phyloP scores from a whole-genome alignment of 2,329 filamentous ascomycete species.

The Penicillium sp. region DNA sequence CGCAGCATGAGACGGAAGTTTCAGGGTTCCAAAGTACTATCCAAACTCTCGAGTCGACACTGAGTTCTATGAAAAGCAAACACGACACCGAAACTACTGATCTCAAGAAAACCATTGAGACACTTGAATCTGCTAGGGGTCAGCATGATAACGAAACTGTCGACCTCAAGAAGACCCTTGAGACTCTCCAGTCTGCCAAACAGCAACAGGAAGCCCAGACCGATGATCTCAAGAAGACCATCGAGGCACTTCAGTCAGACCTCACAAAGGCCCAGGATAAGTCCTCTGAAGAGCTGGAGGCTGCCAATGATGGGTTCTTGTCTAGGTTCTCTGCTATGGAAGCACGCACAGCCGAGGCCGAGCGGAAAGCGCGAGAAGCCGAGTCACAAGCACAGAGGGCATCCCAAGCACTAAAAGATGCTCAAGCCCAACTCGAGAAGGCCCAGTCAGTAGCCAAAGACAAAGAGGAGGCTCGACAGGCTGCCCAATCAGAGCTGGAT shows the following conservation, averaged over 20 bases:
- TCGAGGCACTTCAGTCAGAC: constrained; percentile 55
- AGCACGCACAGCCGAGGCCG: constrained; percentile 48
- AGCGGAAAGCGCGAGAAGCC: constrained; percentile 27
- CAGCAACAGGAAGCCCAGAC: constrained; percentile 50
- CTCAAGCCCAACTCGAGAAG: constrained; percentile 32
- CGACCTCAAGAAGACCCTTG: constrained; percentile 58
- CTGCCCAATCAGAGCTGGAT: constrained; percentile 70
- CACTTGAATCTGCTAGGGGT: constrained; percentile 54
- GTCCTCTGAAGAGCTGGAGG: constrained; percentile 56
- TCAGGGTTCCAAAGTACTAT: constrained; percentile 58
- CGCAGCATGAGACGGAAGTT: constrained; percentile 53
- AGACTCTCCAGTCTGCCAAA: constrained; percentile 51
- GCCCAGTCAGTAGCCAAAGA: constrained; percentile 37
- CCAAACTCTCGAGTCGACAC: constrained; percentile 52
- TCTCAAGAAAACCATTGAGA: constrained; percentile 56
- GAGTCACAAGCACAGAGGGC: constrained; percentile 42
- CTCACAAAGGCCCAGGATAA: constrained; percentile 50
- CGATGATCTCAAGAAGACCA: constrained; percentile 55
- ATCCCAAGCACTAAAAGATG: constrained; percentile 56
- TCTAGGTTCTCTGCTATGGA: constrained; percentile 48
- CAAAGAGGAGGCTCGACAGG: constrained; percentile 61
- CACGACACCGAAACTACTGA: constrained; percentile 60
- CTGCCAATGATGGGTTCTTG: constrained; percentile 52
- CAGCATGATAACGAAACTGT: constrained; percentile 60
- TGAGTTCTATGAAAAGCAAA: constrained; percentile 57